Conservation (phyloP, 2,329 filamentous ascomycete species). For the Pochonia chlamydosporia region DNA sequence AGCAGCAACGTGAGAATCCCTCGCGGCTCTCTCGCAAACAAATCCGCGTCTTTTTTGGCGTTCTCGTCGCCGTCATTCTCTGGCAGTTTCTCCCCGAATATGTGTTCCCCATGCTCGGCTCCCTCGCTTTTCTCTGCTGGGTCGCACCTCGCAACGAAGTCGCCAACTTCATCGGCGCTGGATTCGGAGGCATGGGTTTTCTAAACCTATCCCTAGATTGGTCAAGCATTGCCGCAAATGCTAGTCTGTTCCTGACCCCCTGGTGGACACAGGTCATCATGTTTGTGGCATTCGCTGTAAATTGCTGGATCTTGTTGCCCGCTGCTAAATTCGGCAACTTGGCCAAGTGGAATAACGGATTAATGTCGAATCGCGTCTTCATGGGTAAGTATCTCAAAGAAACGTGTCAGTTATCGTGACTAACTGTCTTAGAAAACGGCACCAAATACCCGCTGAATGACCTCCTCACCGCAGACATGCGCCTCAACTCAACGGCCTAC, state of each 20-base stretch:
- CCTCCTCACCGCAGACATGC: conserved; percentile 26
- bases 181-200: conserved; percentile 57
- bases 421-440: conserved; percentile 19
- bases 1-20: conserved; percentile 44
- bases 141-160: conserved; percentile 51
- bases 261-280: conserved; percentile 55
- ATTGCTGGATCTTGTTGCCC: conserved; percentile 53
- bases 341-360: conserved; percentile 41
- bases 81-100: conserved; percentile 61
- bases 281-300: conserved; percentile 48
- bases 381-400: conserved; percentile 26
- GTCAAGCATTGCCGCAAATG: conserved; percentile 51
- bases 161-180: conserved; percentile 55
- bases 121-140: conserved; percentile 58
- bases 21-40: conserved; percentile 44
- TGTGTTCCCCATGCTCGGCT: conserved; percentile 53
- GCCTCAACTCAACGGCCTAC: conserved; percentile 43
- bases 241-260: conserved; percentile 47
- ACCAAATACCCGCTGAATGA: conserved; percentile 26
- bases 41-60: conserved; percentile 51
- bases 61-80: conserved; percentile 44
- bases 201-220: conserved; percentile 55
- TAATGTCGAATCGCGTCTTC: conserved; percentile 55
- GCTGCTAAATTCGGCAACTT: conserved; percentile 53
- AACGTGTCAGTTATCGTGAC: background rate